phyloP scores from a whole-genome alignment of 2,329 filamentous ascomycete genomes.

The Aspergillus hiratsukae region DNA sequence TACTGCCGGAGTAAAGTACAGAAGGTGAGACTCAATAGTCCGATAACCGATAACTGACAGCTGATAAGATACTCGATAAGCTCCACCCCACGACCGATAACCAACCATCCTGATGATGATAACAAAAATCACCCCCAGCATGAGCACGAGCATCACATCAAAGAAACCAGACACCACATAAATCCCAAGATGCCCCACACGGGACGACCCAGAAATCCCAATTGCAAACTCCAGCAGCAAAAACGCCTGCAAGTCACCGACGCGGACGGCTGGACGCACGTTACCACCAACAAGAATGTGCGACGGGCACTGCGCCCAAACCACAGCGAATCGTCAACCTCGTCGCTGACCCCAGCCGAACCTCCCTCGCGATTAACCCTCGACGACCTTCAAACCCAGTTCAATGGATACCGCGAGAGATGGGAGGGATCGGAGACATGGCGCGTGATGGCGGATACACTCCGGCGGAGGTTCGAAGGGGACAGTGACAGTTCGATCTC shows the following conservation, averaged over 20 bases:
- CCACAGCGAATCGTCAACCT: conserved; percentile 1
- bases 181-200: conserved; percentile 31
- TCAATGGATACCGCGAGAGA: conserved; percentile 20
- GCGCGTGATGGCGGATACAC: conserved; percentile 12
- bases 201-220: conserved; percentile 22
- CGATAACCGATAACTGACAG: not conserved
- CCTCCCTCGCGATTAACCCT: conserved; percentile 31
- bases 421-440: conserved; percentile 30
- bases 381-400: conserved; percentile 28
- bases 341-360: conserved; percentile 31
- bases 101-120: not conserved
- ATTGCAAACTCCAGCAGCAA: conserved; percentile 9
- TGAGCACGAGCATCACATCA: not conserved
- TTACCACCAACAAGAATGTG: conserved; percentile 30
- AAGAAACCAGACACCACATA: not conserved
- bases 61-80: not conserved
- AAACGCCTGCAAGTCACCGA: conserved; percentile 38
- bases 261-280: conserved; percentile 42
- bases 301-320: conserved; percentile 20
- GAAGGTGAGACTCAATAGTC: not conserved
- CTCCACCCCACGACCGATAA: not conserved
- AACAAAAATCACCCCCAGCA: not conserved
- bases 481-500: not conserved
- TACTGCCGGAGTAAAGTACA: not conserved
- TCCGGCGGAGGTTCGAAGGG: conserved; percentile 1